A percentile compares a stretch with the other conserved stretches of the same genome.
Evolutionary conservation across 306 rosid species (phyloP).

Genomic region (Trifolium pratense): DNA sequence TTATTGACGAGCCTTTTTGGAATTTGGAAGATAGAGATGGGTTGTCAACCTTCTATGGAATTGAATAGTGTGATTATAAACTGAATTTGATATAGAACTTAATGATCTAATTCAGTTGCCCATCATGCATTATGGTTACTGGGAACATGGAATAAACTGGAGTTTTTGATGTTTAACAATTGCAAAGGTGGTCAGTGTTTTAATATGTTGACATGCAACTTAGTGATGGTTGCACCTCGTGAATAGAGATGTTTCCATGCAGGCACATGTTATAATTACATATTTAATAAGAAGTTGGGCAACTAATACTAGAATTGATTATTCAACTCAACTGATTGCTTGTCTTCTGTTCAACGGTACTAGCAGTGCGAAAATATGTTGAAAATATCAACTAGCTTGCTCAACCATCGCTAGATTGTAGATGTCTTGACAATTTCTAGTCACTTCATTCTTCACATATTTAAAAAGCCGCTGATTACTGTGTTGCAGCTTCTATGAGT

Average conservation of each 20-base stretch:
- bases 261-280: background rate
- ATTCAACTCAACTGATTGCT: slow-evolving; percentile 15
- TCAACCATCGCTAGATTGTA: slow-evolving; percentile 29
- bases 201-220: background rate
- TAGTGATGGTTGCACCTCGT: slow-evolving; percentile 21
- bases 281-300: slow-evolving; percentile 31
- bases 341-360: slow-evolving; percentile 30
- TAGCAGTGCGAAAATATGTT: slow-evolving; percentile 17
- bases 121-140: slow-evolving; percentile 16
- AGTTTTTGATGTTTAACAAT: slow-evolving; percentile 23
- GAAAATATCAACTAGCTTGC: slow-evolving; percentile 13
- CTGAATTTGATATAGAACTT: slow-evolving; percentile 23
- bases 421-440: slow-evolving; percentile 17
- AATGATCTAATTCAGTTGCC: slow-evolving; percentile 10
- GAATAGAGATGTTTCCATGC: slow-evolving; percentile 22
- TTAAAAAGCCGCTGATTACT: slow-evolving; percentile 27
- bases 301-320: slow-evolving; percentile 3
- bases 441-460: slow-evolving; percentile 24
- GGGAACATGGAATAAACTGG: slow-evolving; percentile 21
- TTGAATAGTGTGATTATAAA: background rate
- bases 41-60: slow-evolving; percentile 8
- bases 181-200: background rate
- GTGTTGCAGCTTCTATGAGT: slow-evolving; percentile 65
- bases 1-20: background rate
- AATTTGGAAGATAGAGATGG: slow-evolving; percentile 15